These are phyloP conservation scores for Parasitella parasitica DNA, from an alignment of 371 early-diverging fungal species.

Conservation along the genomic window DNA sequence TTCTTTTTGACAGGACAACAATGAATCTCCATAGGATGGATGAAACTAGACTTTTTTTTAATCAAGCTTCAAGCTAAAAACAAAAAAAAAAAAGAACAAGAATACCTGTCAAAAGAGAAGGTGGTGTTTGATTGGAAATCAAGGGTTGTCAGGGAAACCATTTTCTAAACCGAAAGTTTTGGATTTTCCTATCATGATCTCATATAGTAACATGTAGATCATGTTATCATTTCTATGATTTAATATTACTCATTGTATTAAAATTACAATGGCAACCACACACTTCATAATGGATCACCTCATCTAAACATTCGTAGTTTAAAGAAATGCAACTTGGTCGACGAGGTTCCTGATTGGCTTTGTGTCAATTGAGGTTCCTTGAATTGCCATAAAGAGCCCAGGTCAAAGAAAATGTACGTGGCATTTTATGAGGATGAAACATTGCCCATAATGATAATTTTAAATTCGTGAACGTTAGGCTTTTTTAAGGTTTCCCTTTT, in stretches of 20 bases:
- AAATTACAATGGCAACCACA: neutral
- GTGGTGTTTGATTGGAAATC: too few species aligned
- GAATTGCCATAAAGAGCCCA: neutral
- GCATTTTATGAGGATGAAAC: neutral
- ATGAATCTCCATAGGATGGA: too few species aligned
- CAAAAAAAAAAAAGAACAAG: too few species aligned
- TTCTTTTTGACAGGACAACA: neutral
- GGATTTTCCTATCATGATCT: neutral
- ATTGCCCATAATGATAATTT: neutral
- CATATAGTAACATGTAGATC: neutral
- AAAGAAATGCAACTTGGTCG: too few species aligned
- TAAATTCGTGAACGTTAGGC: neutral
- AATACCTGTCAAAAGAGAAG: too few species aligned
- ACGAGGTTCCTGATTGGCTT: neutral
- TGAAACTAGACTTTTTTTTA: neutral
- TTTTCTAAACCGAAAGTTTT: neutral
- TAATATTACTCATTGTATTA: neutral
- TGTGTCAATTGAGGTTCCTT: conserved; percentile 2
- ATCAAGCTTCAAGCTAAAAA: neutral
- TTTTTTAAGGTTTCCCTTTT: neutral
- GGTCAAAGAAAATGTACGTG: neutral
- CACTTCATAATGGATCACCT: neutral
- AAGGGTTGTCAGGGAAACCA: neutral
- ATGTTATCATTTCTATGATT: neutral
- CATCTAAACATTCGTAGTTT: too few species aligned